Evolutionary conservation across 2,329 filamentous ascomycete genomes (phyloP).

Genomic region (Aspergillus sp.): DNA sequence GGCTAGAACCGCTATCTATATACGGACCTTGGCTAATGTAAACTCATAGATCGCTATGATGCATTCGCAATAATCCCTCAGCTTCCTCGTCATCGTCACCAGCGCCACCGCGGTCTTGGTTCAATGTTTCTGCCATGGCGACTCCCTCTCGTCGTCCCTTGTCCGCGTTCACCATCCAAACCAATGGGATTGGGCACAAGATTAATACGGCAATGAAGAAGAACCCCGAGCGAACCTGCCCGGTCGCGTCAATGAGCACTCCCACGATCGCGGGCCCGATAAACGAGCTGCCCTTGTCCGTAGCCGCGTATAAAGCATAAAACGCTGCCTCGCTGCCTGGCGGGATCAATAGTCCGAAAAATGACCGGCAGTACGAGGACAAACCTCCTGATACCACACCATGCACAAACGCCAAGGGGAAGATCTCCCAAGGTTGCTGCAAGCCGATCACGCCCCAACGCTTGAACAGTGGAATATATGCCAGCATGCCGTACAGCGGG

Average conservation of each 20-base stretch:
- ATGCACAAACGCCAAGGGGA: conserved; percentile 75
- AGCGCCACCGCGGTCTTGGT: conserved; percentile 3
- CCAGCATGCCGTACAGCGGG: conserved; percentile 76
- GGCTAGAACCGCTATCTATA: too few relatives aligned
- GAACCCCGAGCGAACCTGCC: conserved; percentile 72
- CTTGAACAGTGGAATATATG: conserved; percentile 70
- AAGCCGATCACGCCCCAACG: conserved; percentile 69
- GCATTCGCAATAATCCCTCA: conserved; percentile 19
- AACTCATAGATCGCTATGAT: conserved; percentile 1
- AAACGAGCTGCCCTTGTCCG: conserved; percentile 83
- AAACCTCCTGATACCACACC: conserved; percentile 82
- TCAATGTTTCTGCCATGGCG: conserved; percentile 23
- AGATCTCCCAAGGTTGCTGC: conserved; percentile 90
- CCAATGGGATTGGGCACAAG: conserved; percentile 69
- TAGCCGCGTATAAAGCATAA: conserved; percentile 89
- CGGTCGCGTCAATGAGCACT: conserved; percentile 71
- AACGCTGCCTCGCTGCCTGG: conserved; percentile 87
- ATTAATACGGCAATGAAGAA: conserved; percentile 82
- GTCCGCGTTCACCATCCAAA: conserved; percentile 59
- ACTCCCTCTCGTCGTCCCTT: conserved; percentile 28
- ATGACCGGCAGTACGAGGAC: conserved; percentile 74
- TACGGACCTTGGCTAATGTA: background rate
- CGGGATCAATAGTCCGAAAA: conserved; percentile 84
- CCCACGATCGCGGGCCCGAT: conserved; percentile 89
- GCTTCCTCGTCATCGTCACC: conserved; percentile 19